A percentile compares a stretch with the other conserved stretches of the same genome.
phyloP scores from a whole-genome alignment of 2,329 filamentous ascomycete genomes.

The Fusarium staphyleae region DNA sequence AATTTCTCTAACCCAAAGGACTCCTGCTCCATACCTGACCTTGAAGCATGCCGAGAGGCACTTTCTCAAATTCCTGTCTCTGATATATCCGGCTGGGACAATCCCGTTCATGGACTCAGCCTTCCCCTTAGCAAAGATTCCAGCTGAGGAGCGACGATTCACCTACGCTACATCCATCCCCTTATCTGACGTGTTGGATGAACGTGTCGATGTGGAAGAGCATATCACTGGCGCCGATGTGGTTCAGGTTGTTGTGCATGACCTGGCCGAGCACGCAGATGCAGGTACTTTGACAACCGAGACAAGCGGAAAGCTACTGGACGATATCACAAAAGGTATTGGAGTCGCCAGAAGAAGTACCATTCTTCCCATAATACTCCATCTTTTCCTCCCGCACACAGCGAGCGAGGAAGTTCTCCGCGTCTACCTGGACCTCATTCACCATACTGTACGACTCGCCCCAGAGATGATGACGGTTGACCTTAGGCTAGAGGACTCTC shows the following conservation, averaged over 20 bases:
- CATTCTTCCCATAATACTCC: constrained; percentile 65
- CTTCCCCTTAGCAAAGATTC: constrained; percentile 69
- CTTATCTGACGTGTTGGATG: constrained; percentile 61
- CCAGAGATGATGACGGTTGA: constrained; percentile 71
- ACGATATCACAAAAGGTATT: constrained; percentile 63
- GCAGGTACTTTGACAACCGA: constrained; percentile 25
- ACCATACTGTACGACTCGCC: constrained; percentile 66
- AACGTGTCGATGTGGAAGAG: constrained; percentile 66
- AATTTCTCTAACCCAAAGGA: constrained; percentile 43
- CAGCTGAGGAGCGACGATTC: constrained; percentile 66
- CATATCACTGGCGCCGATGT: constrained; percentile 72
- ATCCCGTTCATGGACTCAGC: constrained; percentile 68
- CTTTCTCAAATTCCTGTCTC: constrained; percentile 72
- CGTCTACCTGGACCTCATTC: constrained; percentile 63
- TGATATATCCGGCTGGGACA: constrained; percentile 61
- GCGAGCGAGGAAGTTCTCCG: constrained; percentile 32
- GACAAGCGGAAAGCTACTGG: constrained; percentile 47
- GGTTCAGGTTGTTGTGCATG: constrained; percentile 64
- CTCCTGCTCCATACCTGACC: constrained; percentile 67
- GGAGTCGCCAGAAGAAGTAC: constrained; percentile 68
- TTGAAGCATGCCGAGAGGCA: constrained; percentile 73
- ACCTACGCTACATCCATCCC: constrained; percentile 72
- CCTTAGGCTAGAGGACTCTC: constrained; percentile 60
- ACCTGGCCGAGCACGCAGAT: constrained; percentile 22
- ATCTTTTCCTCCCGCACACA: constrained; percentile 51